These are phyloP conservation scores for Fragilaria crotonensis DNA, from an alignment of 108 stramenopile genomes.

Conservation along the genomic window DNA sequence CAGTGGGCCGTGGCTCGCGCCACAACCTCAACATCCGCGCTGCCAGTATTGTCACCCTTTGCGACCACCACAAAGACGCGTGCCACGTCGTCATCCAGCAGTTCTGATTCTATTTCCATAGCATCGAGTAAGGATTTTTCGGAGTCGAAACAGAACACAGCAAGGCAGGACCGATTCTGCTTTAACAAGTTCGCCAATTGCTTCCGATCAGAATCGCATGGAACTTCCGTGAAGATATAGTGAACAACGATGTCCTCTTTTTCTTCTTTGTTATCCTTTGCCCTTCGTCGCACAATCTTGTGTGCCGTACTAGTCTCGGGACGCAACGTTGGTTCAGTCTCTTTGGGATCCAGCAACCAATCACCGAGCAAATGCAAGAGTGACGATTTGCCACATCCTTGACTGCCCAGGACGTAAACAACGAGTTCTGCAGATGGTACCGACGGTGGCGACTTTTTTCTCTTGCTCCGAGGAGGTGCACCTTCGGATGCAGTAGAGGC, in stretches of 20 bases:
- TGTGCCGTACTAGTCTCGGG: slow-evolving; percentile 26
- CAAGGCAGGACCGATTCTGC: slow-evolving; percentile 47
- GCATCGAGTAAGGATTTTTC: too few relatives aligned
- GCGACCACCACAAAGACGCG: slow-evolving; percentile 51
- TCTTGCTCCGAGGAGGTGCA: too few relatives aligned
- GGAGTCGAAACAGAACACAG: too few relatives aligned
- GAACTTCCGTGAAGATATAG: slow-evolving; percentile 64
- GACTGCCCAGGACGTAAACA: slow-evolving; percentile 53
- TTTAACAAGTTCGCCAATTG: slow-evolving; percentile 9
- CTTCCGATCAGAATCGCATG: too few relatives aligned
- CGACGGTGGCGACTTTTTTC: slow-evolving; percentile 13
- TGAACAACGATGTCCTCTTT: slow-evolving; percentile 43
- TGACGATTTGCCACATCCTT: slow-evolving; percentile 35
- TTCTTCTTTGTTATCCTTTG: slow-evolving; percentile 5
- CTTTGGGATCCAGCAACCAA: slow-evolving; percentile 13
- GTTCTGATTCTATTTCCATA: slow-evolving; percentile 36
- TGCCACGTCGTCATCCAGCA: slow-evolving; percentile 55
- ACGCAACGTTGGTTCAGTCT: slow-evolving; percentile 9
- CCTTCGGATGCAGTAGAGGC: too few relatives aligned
- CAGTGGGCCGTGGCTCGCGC: slow-evolving; percentile 46
- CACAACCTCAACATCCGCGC: slow-evolving; percentile 18
- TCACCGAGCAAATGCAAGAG: too few relatives aligned
- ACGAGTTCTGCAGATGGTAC: slow-evolving; percentile 50
- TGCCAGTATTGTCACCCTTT: slow-evolving; percentile 14
- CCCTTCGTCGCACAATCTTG: slow-evolving; percentile 37